phyloP scores from a whole-genome alignment of 371 early-diverging fungal genomes.

The Rhizopus stolonifer region DNA sequence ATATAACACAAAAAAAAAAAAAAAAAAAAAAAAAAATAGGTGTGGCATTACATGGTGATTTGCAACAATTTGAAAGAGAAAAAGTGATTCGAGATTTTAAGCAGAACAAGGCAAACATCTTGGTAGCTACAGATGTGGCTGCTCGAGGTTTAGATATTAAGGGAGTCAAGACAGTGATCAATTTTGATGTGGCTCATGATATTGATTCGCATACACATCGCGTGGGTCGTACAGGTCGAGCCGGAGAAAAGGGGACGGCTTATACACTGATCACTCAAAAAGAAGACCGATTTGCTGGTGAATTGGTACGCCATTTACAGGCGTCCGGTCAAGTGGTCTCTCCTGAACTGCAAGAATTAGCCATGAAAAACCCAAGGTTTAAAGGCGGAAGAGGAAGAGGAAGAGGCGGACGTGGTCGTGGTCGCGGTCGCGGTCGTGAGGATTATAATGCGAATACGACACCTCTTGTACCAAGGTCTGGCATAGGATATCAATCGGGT shows the following conservation, averaged over 20 bases:
- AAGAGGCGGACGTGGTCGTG: slow-evolving; percentile 40
- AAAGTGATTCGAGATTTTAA: slow-evolving; percentile 86
- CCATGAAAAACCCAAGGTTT: slow-evolving; percentile 74
- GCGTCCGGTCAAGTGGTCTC: slow-evolving; percentile 64
- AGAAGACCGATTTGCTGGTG: slow-evolving; percentile 80
- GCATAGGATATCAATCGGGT: not conserved
- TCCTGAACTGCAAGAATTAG: slow-evolving; percentile 64
- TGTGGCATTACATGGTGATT: slow-evolving; percentile 97
- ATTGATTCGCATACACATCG: slow-evolving; percentile 81
- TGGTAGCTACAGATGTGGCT: slow-evolving; percentile 99
- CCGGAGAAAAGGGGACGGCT: slow-evolving; percentile 75
- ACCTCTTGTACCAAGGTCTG: not conserved
- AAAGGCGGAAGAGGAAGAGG: slow-evolving; percentile 44
- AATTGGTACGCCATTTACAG: slow-evolving; percentile 75
- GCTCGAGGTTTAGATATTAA: slow-evolving; percentile 92
- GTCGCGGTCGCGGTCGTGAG: slow-evolving; percentile 46
- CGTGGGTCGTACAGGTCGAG: slow-evolving; percentile 71
- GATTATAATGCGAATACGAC: slow-evolving; percentile 14
- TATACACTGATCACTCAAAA: slow-evolving; percentile 69
- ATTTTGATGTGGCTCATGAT: slow-evolving; percentile 74
- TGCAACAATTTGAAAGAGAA: slow-evolving; percentile 94
- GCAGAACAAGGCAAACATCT: slow-evolving; percentile 63
- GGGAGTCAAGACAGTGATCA: slow-evolving; percentile 67
- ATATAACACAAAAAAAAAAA: too few relatives aligned
- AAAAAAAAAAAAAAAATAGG: too few relatives aligned